Evolutionary conservation across 2,329 filamentous ascomycete genomes (phyloP).

Genomic region (Tolypocladium amazonense): DNA sequence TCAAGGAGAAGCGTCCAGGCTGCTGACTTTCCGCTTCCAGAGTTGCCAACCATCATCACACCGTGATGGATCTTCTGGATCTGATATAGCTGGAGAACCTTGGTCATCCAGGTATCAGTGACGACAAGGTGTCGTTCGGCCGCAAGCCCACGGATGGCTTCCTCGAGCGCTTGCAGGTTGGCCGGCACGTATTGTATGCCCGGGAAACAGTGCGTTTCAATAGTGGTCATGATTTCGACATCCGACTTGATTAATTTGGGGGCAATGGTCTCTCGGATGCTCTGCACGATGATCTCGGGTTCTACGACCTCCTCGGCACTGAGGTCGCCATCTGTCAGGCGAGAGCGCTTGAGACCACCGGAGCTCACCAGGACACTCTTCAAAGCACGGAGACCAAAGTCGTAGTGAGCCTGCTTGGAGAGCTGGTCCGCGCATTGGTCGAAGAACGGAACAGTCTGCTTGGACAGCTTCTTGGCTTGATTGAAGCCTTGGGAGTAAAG

Average conservation of each 20-base stretch:
- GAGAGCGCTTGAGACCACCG: slow-evolving; percentile 82
- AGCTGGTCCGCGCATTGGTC: slow-evolving; percentile 73
- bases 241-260: slow-evolving; percentile 92
- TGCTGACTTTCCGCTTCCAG: slow-evolving; percentile 92
- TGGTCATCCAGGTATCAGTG: slow-evolving; percentile 94
- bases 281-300: slow-evolving; percentile 97
- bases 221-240: slow-evolving; percentile 75
- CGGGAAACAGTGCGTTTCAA: slow-evolving; percentile 82
- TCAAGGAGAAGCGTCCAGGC: slow-evolving; percentile 90
- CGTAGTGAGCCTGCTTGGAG: slow-evolving; percentile 97
- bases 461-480: slow-evolving; percentile 85
- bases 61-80: slow-evolving; percentile 97
- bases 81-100: slow-evolving; percentile 92
- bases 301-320: slow-evolving; percentile 68
- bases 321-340: slow-evolving; percentile 49
- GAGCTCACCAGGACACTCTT: slow-evolving; percentile 99
- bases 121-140: slow-evolving; percentile 78
- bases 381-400: slow-evolving; percentile 92
- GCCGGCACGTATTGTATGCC: slow-evolving; percentile 89
- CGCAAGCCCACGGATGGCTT: slow-evolving; percentile 73
- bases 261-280: slow-evolving; percentile 94
- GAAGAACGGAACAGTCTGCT: slow-evolving; percentile 97
- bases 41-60: slow-evolving; percentile 99
- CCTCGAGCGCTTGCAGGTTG: slow-evolving; percentile 67
- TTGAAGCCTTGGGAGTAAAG: slow-evolving; percentile 99